Conservation (phyloP, 768 basidiomycete species). For the Boletellus sp. region DNA sequence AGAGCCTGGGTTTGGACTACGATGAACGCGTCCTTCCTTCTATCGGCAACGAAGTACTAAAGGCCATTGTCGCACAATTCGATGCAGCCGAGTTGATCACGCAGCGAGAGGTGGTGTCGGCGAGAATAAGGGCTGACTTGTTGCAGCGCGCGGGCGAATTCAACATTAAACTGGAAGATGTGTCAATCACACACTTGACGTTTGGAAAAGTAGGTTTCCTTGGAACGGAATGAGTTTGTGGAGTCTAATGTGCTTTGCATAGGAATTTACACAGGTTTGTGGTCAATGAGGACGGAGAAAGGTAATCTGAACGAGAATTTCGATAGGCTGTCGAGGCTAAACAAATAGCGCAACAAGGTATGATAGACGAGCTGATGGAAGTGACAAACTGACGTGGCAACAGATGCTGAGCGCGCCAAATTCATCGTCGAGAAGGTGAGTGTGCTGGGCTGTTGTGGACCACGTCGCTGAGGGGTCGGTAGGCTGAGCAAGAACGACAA, state of each 20-base stretch:
- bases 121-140: conserved; percentile 88
- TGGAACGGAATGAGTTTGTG: background rate
- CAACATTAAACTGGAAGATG: conserved; percentile 92
- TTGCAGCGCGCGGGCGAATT: conserved; percentile 94
- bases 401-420: conserved; percentile 97
- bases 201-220: conserved; percentile 67
- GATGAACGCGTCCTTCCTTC: conserved; percentile 97
- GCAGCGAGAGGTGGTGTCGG: conserved; percentile 94
- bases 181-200: conserved; percentile 90
- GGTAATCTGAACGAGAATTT: background rate
- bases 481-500: conserved; percentile 99
- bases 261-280: conserved; percentile 81
- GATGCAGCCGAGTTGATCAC: conserved; percentile 97
- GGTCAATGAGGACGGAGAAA: background rate
- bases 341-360: conserved; percentile 98
- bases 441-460: background rate
- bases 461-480: conserved; percentile 18
- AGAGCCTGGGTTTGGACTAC: conserved; percentile 91
- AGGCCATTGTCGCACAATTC: conserved; percentile 97
- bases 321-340: conserved; percentile 94
- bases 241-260: conserved; percentile 6
- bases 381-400: conserved; percentile 13
- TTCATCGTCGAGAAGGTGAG: conserved; percentile 97
- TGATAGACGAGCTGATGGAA: conserved; percentile 7
- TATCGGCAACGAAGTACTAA: conserved; percentile 96